Conservation (phyloP, 2,329 filamentous ascomycete species). For the Penicillium sp. region DNA sequence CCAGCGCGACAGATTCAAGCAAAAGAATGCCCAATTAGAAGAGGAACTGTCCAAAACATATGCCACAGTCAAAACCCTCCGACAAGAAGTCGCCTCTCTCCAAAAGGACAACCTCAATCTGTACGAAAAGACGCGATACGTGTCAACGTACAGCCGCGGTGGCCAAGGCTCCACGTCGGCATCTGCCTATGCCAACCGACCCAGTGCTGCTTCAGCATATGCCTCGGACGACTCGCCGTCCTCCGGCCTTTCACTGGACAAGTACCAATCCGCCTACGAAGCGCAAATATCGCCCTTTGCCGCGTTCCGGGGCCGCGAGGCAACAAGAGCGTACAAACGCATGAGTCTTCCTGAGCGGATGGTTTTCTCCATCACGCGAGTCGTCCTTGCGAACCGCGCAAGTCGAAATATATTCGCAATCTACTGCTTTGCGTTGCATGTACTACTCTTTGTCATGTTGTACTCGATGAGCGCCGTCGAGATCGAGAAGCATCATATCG, state of each 20-base stretch:
- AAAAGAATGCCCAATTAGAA: slow-evolving; percentile 87
- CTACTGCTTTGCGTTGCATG: slow-evolving; percentile 84
- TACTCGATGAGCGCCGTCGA: slow-evolving; percentile 75
- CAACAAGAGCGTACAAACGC: slow-evolving; percentile 80
- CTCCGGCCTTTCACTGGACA: slow-evolving; percentile 68
- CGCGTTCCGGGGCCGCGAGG: slow-evolving; percentile 90
- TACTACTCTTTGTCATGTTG: slow-evolving; percentile 80
- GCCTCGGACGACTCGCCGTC: slow-evolving; percentile 54
- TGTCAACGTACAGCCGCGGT: slow-evolving; percentile 83
- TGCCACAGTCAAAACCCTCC: slow-evolving; percentile 74
- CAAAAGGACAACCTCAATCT: slow-evolving; percentile 95
- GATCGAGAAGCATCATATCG: slow-evolving; percentile 59
- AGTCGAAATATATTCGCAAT: slow-evolving; percentile 91
- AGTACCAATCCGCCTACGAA: slow-evolving; percentile 90
- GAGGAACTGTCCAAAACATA: slow-evolving; percentile 83
- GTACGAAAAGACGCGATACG: slow-evolving; percentile 96
- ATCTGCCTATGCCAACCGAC: slow-evolving; percentile 60
- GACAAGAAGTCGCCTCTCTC: slow-evolving; percentile 84
- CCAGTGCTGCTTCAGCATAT: slow-evolving; percentile 69
- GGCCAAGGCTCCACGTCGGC: slow-evolving; percentile 57
- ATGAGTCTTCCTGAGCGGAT: slow-evolving; percentile 90
- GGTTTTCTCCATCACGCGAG: slow-evolving; percentile 84
- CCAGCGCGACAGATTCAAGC: slow-evolving; percentile 96
- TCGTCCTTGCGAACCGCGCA: slow-evolving; percentile 83
- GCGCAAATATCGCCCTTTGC: slow-evolving; percentile 94